phyloP scores from a whole-genome alignment of 1,284 basidiomycete species.

The Marasmius fiardii region DNA sequence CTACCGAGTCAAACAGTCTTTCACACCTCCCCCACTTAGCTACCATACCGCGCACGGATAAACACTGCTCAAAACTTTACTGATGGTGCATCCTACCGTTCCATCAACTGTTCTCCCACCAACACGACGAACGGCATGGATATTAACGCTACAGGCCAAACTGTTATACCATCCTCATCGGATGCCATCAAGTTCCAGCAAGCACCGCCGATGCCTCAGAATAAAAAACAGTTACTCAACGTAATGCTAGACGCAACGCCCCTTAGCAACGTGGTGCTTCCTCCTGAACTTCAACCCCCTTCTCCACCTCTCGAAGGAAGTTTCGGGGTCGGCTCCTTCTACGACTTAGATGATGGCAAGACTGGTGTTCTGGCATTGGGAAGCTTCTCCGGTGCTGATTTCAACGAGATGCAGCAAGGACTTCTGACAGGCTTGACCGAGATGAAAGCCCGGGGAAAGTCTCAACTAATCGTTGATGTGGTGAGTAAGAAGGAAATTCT shows the following conservation, averaged over 20 bases:
- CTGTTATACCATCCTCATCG: not conserved
- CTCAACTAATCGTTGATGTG: slow-evolving; percentile 55
- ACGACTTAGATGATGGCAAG: slow-evolving; percentile 46
- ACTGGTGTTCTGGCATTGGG: slow-evolving; percentile 60
- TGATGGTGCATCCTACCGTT: slow-evolving; percentile 45
- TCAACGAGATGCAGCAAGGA: slow-evolving; percentile 37
- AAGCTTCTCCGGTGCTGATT: slow-evolving; percentile 48
- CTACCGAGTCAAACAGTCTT: not conserved
- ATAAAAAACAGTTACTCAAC: slow-evolving; percentile 21
- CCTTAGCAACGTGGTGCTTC: slow-evolving; percentile 46
- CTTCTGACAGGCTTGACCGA: slow-evolving; percentile 46
- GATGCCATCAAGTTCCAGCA: slow-evolving; percentile 13
- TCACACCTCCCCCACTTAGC: slow-evolving; percentile 25
- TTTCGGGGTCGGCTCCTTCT: slow-evolving; percentile 50
- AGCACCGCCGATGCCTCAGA: slow-evolving; percentile 6
- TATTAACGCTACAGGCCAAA: slow-evolving; percentile 8
- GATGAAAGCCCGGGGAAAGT: slow-evolving; percentile 49
- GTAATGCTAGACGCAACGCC: slow-evolving; percentile 49
- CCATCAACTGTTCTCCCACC: slow-evolving; percentile 46
- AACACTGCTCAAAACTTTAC: slow-evolving; percentile 42
- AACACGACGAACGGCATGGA: slow-evolving; percentile 34
- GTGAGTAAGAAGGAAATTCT: slow-evolving; percentile 29
- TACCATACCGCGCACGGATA: slow-evolving; percentile 58
- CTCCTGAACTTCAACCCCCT: slow-evolving; percentile 39
- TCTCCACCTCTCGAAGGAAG: slow-evolving; percentile 39